phyloP scores from a whole-genome alignment of 2,329 filamentous ascomycete genomes.

The Westerdykella sp. region DNA sequence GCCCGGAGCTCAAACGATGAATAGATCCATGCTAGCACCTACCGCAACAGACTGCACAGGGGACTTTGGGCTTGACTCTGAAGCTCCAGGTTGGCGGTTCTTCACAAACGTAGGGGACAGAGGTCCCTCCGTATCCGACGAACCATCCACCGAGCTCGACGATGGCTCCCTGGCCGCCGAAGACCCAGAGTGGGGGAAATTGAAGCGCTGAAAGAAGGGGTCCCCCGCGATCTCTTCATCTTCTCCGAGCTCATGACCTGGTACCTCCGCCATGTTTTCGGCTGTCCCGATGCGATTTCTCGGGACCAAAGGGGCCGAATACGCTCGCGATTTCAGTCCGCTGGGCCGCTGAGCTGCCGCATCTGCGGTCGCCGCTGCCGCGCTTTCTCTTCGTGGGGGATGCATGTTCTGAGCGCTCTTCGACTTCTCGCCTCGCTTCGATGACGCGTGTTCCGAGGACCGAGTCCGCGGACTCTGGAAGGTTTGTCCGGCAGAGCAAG shows the following conservation, averaged over 20 bases:
- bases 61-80: conserved; percentile 14
- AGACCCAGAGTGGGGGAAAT: conserved; percentile 21
- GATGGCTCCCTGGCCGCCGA: conserved; percentile 16
- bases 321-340: conserved; percentile 30
- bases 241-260: conserved; percentile 61
- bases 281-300: conserved; percentile 15
- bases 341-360: conserved; percentile 20
- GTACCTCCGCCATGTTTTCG: conserved; percentile 32
- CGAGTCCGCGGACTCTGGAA: conserved; percentile 4
- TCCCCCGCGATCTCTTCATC: conserved; percentile 35
- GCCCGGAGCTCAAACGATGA: conserved; percentile 1
- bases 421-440: conserved; percentile 20
- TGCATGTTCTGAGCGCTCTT: conserved; percentile 23
- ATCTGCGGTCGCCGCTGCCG: conserved; percentile 10
- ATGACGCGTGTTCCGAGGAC: conserved; percentile 5
- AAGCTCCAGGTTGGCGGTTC: conserved; percentile 14
- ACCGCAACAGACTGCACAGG: conserved; percentile 21
- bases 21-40: conserved; percentile 9
- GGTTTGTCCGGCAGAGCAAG: conserved; percentile 6
- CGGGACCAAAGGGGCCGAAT: conserved; percentile 33
- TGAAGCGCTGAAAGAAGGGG: conserved; percentile 39
- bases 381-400: conserved; percentile 13
- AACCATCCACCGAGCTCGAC: conserved; percentile 24
- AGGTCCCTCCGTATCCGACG: conserved; percentile 35
- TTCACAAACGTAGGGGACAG: conserved; percentile 32